These are phyloP conservation scores for Cucumis cinereus DNA, from an alignment of 306 rosid species.

Conservation along the genomic window DNA sequence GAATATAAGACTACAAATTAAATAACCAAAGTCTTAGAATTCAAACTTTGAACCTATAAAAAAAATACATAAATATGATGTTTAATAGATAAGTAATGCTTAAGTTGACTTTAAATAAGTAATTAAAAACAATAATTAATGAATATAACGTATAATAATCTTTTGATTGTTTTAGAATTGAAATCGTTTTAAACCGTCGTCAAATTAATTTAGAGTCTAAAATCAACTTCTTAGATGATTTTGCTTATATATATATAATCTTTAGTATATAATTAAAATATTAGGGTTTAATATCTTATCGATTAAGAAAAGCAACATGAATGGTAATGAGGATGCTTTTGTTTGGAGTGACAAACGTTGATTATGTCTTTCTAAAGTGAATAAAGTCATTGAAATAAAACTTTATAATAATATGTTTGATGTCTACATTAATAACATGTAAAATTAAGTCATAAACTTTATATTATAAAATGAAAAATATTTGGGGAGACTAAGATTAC, in stretches of 20 bases:
- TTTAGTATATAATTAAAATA: not conserved
- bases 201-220: no score
- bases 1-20: no score
- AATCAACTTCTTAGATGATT: not conserved
- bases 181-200: no score
- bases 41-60: no score
- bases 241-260: not conserved
- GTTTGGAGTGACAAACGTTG: not conserved
- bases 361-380: not conserved
- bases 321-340: not conserved
- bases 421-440: not conserved
- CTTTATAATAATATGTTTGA: not conserved
- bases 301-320: not conserved
- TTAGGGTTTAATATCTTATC: not conserved
- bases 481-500: not conserved
- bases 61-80: no score
- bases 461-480: not conserved
- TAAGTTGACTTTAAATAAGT: no score
- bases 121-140: no score
- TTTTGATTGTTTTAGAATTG: no score
- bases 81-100: no score
- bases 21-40: no score
- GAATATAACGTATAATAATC: no score
- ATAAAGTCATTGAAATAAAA: not conserved
- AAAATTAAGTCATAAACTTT: not conserved